Evolutionary conservation across 2,329 filamentous ascomycete species (phyloP), one percentile per base, ranked within the genome.

Genomic region (Fusarium coicis): DNA sequence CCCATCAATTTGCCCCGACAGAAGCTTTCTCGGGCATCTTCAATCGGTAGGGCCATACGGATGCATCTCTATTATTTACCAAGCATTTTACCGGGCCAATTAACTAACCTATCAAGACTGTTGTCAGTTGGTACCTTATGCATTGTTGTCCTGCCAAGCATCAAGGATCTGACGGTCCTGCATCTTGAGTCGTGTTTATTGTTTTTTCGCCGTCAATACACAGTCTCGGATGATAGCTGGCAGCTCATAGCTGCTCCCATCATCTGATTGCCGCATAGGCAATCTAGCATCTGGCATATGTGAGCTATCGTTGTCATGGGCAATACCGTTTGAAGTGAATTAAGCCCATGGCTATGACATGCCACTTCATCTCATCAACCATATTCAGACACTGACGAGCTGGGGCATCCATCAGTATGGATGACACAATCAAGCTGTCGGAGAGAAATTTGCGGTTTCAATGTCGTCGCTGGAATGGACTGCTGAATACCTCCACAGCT

Each of bases 91-190:
- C 49, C 37, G 50, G 36, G 18, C 61, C 60, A 70, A 54, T 56
- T 19, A 59, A 47, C 44, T 52, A 36, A 53, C 40, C 37, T 53
- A 37, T 55, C 30, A 46, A 66, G 21, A 28, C 37, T 58, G 43
- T 39, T 62, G 69, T 58, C 52, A 39, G 69, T 55, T 53, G 49
- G 60, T 68, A 52, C 46, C 34, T 61, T 37, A 37, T 59, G 63
- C 71, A 62, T 68, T 68, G 71, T 74, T 68, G 71, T 63, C 71
- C 71, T 43, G 71, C 58, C 71, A 72, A 68, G 67, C 30, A 47
- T 67, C 66, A 60, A 74, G 67, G 71, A 62, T 74, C 36, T 65
- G 39, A 42, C 47, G 30, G 46, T 55, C 43, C 63, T 58, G 44
- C 34, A 57, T 63, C 46, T 72, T 58, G 55, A 68, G 47, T 54